Evolutionary conservation across 768 basidiomycete species (phyloP).

Genomic region (Boletus reticuloceps): DNA sequence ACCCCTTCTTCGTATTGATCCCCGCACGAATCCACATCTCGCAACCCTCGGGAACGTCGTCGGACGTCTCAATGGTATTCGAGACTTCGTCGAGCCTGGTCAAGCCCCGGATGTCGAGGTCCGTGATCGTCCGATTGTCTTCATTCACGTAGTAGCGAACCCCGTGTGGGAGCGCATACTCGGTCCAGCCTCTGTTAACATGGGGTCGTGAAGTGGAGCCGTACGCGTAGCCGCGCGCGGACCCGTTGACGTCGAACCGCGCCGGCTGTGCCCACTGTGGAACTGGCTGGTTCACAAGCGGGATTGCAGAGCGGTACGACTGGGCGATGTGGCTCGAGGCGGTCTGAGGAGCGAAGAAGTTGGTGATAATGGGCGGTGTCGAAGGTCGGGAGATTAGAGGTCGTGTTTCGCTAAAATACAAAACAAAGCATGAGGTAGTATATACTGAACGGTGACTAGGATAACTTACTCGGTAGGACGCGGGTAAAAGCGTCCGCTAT

Average conservation of each 20-base stretch:
- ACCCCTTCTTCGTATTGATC: slow-evolving; percentile 25
- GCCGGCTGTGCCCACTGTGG: slow-evolving; percentile 28
- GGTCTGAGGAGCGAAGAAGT: slow-evolving; percentile 17
- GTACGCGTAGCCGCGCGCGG: slow-evolving; percentile 28
- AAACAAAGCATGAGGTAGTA: not conserved
- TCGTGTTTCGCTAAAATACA: slow-evolving; percentile 44
- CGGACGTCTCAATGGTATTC: slow-evolving; percentile 32
- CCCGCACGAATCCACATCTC: slow-evolving; percentile 64
- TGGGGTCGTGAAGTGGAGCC: slow-evolving; percentile 26
- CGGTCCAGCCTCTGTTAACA: slow-evolving; percentile 62
- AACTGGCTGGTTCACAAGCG: slow-evolving; percentile 25
- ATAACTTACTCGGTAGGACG: slow-evolving; percentile 27
- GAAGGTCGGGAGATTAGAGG: slow-evolving; percentile 46
- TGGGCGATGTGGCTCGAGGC: slow-evolving; percentile 23
- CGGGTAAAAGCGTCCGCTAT: slow-evolving; percentile 8
- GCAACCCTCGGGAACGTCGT: slow-evolving; percentile 40
- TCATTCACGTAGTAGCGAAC: slow-evolving; percentile 69
- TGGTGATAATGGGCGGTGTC: slow-evolving; percentile 29
- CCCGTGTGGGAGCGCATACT: slow-evolving; percentile 73
- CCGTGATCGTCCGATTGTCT: slow-evolving; percentile 60
- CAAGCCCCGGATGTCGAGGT: slow-evolving; percentile 59
- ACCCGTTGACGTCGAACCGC: slow-evolving; percentile 28
- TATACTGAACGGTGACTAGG: too few relatives aligned
- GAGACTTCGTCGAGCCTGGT: slow-evolving; percentile 43
- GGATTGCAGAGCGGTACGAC: slow-evolving; percentile 20